Conservation (phyloP, 345 rosid species). For the Abelmoschus esculentus region DNA sequence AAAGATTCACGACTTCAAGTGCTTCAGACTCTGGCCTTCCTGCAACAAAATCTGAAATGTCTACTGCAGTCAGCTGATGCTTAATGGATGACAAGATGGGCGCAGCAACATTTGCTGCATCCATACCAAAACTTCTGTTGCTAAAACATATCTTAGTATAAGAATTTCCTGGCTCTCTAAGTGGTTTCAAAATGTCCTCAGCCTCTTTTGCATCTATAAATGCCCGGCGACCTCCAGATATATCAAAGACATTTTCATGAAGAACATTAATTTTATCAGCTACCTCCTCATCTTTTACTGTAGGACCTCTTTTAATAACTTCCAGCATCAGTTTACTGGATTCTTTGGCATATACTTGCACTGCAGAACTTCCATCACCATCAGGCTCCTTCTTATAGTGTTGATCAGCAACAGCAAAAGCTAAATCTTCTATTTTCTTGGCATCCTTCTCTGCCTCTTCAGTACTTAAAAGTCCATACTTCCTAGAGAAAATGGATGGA, state of each 20-base stretch:
- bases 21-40: conserved; percentile 84
- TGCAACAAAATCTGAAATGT: conserved; percentile 82
- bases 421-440: neutral
- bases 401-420: neutral
- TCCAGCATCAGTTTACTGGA: conserved; percentile 4
- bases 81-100: conserved; percentile 4
- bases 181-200: conserved; percentile 3
- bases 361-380: conserved; percentile 4
- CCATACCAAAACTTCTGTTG: conserved; percentile 4
- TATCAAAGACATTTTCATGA: neutral
- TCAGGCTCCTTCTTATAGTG: neutral
- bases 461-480: conserved; percentile 2
- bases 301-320: conserved; percentile 2
- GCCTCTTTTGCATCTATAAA: conserved; percentile 1
- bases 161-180: conserved; percentile 1
- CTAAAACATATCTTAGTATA: conserved; percentile 4
- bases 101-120: conserved; percentile 1
- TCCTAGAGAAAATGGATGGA: conserved; percentile 4
- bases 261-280: neutral
- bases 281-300: neutral
- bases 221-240: neutral
- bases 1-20: conserved; percentile 30
- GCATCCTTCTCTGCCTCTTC: conserved; percentile 6
- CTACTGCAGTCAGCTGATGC: conserved; percentile 11
- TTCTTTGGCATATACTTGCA: conserved; percentile 4